Base-by-base conservation (phyloP, 192 early-diverging fungal genomes). In the Coemansia sp. region DNA sequence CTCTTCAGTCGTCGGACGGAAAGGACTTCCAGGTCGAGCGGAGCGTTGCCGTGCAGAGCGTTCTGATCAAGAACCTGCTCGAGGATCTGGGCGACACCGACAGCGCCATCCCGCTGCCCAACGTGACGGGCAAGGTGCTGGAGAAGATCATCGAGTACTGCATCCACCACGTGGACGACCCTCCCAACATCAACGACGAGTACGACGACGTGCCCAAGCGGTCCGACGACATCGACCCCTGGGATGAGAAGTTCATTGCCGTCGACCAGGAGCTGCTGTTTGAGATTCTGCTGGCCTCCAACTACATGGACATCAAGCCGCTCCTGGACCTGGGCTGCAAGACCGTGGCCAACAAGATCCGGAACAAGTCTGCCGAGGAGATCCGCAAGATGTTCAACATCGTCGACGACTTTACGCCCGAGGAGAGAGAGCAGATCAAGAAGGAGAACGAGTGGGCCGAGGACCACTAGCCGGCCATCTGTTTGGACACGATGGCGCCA, bases 331-430 rank as follows among this genome's bases (percentile, higher is more conserved):
- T 99, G 43, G 92, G 93, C 7, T 99, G 96, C 82, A 97, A 97
- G 80, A 93, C 93, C 3, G 92, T 97, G 34, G 96, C 96, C 45
- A 96, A 95, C 64, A 91, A 95, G 91, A 88, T 99, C 72, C 91
- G 92, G 68, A 91, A 92, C 29, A 97, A 97, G 78, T 78, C 83
- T 9, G 86, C 93, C 13, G 89, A 96, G 46, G 85, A 96, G 75
- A 96, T 98, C 55, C 83, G 95, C 47, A 87, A 85, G 56, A 90
- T 87, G 64, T 99, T 99, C 77, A 97, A 99, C 77, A 97, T 98
- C 58, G 72, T 76, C 32, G 89, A 94, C 60, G 97, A 99, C 67
- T 97, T 99, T 80, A 93, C 90, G 9, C 85, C 86, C 8, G 97
- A 97, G 67, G 94, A 99, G 75, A 89, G 90, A 71, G 94, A 88